These are phyloP conservation scores for Suhomyces xylopsoci DNA, from an alignment of 805 yeast genomes.

Conservation along the genomic window DNA sequence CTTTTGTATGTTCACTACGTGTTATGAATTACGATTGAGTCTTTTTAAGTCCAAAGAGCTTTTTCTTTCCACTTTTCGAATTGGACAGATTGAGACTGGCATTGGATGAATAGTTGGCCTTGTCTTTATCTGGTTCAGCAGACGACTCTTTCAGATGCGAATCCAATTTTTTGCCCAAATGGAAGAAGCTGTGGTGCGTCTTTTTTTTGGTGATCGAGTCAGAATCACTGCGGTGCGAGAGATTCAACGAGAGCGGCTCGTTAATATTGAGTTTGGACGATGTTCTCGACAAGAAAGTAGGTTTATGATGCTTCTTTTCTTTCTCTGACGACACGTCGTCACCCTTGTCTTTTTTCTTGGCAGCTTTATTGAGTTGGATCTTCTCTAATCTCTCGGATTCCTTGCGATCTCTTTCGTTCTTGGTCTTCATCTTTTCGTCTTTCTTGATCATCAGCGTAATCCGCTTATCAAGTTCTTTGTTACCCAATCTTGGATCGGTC, in stretches of 20 bases:
- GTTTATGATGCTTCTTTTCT: neutral
- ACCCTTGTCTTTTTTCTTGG: slow-evolving; percentile 5
- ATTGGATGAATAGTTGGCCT: neutral
- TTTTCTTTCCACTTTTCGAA: neutral
- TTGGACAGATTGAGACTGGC: slow-evolving; percentile 1
- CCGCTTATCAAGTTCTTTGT: slow-evolving; percentile 30
- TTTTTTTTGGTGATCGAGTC: neutral
- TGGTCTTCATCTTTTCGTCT: slow-evolving; percentile 25
- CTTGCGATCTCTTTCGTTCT: slow-evolving; percentile 12
- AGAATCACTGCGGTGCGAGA: neutral
- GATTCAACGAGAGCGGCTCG: neutral
- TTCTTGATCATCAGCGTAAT: slow-evolving; percentile 30
- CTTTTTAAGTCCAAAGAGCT: neutral
- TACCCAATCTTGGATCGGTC: slow-evolving; percentile 18
- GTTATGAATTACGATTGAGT: neutral
- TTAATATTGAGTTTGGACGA: neutral
- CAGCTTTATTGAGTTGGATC: slow-evolving; percentile 4
- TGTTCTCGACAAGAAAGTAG: neutral
- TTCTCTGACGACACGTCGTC: neutral
- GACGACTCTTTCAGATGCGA: neutral
- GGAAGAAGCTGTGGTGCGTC: slow-evolving; percentile 1
- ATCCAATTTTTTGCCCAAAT: slow-evolving; percentile 3
- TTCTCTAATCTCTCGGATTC: slow-evolving; percentile 25
- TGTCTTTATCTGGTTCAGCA: neutral
- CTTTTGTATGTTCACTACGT: neutral